Percentiles rank a stretch among this genome's conserved stretches.
These are phyloP conservation scores for Datura wrightii DNA, from an alignment of 257 asterid genomes.

Conservation along the genomic window DNA sequence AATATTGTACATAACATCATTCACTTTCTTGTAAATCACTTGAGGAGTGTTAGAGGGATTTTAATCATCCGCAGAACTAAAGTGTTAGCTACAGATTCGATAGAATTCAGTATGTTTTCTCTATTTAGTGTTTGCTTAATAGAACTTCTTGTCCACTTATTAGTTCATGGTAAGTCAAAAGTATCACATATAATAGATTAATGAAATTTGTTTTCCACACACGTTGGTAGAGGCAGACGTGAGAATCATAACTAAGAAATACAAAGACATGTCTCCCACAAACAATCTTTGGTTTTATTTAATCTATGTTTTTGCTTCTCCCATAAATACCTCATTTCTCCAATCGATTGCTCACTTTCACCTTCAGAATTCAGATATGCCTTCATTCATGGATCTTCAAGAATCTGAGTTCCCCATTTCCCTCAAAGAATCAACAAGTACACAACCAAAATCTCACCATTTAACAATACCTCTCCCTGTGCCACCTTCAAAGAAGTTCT, in stretches of 20 bases:
- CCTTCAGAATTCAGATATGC: neutral
- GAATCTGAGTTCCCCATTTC: constrained; percentile 5
- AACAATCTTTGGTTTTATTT: neutral
- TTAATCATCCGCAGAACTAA: neutral
- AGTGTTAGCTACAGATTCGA: neutral
- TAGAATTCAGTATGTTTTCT: neutral
- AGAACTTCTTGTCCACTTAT: constrained; percentile 19
- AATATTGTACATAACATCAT: no score
- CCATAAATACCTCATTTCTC: constrained; percentile 8
- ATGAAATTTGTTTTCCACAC: constrained; percentile 10
- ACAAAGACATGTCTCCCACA: constrained; percentile 29
- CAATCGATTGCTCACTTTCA: neutral
- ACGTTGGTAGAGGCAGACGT: constrained; percentile 15
- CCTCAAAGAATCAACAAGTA: neutral
- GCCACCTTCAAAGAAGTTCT: constrained; percentile 48
- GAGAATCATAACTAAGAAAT: constrained; percentile 28
- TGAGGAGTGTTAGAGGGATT: no score
- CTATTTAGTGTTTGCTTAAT: neutral
- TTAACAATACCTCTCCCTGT: constrained; percentile 36
- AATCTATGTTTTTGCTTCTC: neutral
- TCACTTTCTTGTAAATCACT: no score
- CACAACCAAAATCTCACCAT: neutral
- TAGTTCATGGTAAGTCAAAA: constrained; percentile 3
- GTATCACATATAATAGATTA: neutral
- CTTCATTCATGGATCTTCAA: constrained; percentile 31